Conservation (phyloP, 2,329 filamentous ascomycete genomes). For the Talaromyces albobiverticillius region DNA sequence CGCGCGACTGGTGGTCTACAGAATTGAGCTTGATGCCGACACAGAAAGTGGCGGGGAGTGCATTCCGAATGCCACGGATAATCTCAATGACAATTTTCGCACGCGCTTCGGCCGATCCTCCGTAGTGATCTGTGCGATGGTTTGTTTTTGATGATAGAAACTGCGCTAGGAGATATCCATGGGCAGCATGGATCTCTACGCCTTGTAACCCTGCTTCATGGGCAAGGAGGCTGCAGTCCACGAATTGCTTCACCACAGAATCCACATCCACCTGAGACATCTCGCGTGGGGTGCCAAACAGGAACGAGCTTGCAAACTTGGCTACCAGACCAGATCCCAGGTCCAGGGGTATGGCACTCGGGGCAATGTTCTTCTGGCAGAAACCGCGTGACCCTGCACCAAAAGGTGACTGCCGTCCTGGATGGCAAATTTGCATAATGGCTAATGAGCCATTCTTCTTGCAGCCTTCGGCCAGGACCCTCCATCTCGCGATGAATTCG, state of each 20-base stretch:
- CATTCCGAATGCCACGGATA: conserved; percentile 40
- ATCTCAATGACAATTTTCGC: conserved; percentile 47
- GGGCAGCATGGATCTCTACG: conserved; percentile 52
- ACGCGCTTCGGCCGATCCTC: conserved; percentile 46
- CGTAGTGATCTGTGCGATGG: conserved; percentile 47
- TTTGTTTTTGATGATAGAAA: conserved; percentile 44
- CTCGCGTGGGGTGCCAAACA: conserved; percentile 53
- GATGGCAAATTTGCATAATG: conserved; percentile 46
- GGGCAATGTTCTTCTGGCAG: conserved; percentile 33
- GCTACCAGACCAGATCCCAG: conserved; percentile 39
- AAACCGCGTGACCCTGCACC: conserved; percentile 35
- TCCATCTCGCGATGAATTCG: conserved; percentile 24
- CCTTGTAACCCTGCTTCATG: conserved; percentile 53
- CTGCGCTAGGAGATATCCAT: conserved; percentile 48
- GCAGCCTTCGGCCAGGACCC: conserved; percentile 26
- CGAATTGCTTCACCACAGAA: conserved; percentile 52
- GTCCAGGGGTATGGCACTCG: conserved; percentile 38
- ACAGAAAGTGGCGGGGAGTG: conserved; percentile 42
- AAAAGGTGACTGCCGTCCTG: conserved; percentile 43
- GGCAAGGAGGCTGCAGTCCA: conserved; percentile 50
- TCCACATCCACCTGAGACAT: conserved; percentile 57
- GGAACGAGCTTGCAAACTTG: conserved; percentile 25
- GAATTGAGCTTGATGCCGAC: conserved; percentile 53
- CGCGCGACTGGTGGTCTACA: conserved; percentile 41
- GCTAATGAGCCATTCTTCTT: conserved; percentile 40